Evolutionary conservation across 345 rosid genomes (phyloP).

Genomic region (Pistacia atlantica): DNA sequence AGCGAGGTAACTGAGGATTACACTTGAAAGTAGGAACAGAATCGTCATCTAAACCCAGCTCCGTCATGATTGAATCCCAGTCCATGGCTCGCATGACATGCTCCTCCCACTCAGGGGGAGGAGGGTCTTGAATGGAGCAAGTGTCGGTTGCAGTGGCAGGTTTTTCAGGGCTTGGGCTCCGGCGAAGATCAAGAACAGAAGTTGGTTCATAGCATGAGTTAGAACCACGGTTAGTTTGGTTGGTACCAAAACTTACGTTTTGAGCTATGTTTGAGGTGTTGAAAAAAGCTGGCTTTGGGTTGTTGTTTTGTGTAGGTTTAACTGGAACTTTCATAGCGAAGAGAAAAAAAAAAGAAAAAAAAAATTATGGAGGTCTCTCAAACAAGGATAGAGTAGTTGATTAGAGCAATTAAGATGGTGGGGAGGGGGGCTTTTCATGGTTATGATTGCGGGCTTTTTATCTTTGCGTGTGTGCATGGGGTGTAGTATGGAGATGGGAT

Average conservation of each 20-base stretch:
- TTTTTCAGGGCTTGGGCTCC: constrained; percentile 56
- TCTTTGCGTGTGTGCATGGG: constrained; percentile 42
- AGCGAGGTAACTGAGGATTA: constrained; percentile 18
- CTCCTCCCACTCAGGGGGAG: constrained; percentile 55
- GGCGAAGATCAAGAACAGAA: constrained; percentile 72
- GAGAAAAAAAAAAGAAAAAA: neutral
- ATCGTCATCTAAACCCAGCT: constrained; percentile 71
- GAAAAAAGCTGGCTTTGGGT: constrained; percentile 29
- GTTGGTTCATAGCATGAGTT: constrained; percentile 65
- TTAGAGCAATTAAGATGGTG: neutral
- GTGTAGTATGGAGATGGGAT: constrained; percentile 14
- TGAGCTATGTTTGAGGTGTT: constrained; percentile 16
- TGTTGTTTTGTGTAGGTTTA: constrained; percentile 44
- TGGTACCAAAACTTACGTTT: constrained; percentile 14
- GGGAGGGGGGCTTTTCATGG: constrained; percentile 50
- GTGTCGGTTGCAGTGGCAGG: constrained; percentile 23
- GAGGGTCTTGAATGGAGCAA: neutral
- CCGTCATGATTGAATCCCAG: constrained; percentile 90
- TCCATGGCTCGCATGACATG: constrained; percentile 72
- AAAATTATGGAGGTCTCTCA: too few relatives aligned
- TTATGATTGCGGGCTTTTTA: constrained; percentile 54
- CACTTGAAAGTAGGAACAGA: constrained; percentile 38
- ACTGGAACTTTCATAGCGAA: constrained; percentile 66
- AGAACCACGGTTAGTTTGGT: constrained; percentile 4
- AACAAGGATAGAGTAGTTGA: too few relatives aligned